Evolutionary conservation across 139 green algal genomes (phyloP).

Genomic region (Astrephomene gubernaculifera): DNA sequence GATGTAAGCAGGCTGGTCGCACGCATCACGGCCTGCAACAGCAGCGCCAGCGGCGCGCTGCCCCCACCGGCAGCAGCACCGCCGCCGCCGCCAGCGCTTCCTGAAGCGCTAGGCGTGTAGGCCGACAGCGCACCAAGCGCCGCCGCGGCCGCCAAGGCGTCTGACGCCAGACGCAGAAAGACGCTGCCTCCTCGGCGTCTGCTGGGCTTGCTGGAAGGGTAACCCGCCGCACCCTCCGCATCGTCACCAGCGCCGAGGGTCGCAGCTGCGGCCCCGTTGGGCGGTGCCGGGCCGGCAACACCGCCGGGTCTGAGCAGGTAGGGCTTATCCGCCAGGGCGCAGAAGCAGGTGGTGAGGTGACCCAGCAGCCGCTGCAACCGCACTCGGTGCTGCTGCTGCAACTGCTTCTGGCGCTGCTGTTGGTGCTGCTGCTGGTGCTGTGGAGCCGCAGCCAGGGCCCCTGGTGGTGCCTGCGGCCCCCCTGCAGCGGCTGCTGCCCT

Average conservation of each 20-base stretch:
- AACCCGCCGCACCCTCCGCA: background rate
- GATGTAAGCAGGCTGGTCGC: background rate
- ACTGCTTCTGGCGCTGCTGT: background rate
- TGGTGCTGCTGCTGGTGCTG: too few species aligned
- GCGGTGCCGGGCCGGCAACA: background rate
- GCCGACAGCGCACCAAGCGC: background rate
- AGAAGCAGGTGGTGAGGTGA: background rate
- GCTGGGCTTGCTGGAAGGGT: too few species aligned
- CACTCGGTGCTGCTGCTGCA: background rate
- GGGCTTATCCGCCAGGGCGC: background rate
- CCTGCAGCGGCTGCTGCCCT: background rate
- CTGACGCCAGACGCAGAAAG: slow-evolving; percentile 18
- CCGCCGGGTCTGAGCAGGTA: background rate
- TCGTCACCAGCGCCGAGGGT: background rate
- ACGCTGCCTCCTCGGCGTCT: too few species aligned
- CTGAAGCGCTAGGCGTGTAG: background rate
- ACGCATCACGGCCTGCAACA: slow-evolving; percentile 19
- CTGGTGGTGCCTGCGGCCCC: too few species aligned
- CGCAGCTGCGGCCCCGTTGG: background rate
- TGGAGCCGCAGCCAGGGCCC: too few species aligned
- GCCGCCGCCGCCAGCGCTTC: background rate
- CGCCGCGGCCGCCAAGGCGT: slow-evolving; percentile 17
- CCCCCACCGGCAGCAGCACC: background rate
- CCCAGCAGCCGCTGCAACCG: slow-evolving; percentile 10
- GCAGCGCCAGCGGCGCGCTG: background rate